phyloP scores from a whole-genome alignment of 345 rosid genomes.

The Brassica juncea region DNA sequence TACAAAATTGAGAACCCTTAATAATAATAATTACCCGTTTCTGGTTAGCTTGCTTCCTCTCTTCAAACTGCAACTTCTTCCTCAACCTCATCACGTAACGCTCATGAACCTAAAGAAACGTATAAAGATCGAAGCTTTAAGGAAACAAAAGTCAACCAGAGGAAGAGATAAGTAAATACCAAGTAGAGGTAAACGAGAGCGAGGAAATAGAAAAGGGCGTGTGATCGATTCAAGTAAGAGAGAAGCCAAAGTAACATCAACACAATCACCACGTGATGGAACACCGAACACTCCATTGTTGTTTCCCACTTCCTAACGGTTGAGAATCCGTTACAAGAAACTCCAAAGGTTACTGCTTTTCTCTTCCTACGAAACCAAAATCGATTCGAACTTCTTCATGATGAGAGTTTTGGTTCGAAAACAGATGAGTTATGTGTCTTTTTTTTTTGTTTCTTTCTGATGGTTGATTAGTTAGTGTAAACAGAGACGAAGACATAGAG shows the following conservation, averaged over 20 bases:
- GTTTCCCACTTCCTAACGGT: neutral
- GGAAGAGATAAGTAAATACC: slow-evolving; percentile 43
- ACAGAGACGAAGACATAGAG: too few species aligned
- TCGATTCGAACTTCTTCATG: neutral
- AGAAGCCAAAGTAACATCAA: slow-evolving; percentile 67
- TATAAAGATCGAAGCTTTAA: neutral
- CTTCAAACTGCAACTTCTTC: slow-evolving; percentile 68
- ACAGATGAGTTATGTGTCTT: neutral
- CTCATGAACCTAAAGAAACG: slow-evolving; percentile 65
- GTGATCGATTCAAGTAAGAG: slow-evolving; percentile 54
- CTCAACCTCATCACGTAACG: slow-evolving; percentile 59
- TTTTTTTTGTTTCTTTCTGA: neutral
- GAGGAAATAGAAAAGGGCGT: slow-evolving; percentile 54
- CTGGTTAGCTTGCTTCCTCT: slow-evolving; percentile 63
- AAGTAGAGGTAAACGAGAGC: slow-evolving; percentile 67
- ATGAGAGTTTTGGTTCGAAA: neutral
- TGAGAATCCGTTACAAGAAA: neutral
- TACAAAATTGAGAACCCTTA: neutral
- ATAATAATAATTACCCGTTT: slow-evolving; percentile 55
- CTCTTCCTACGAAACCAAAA: slow-evolving; percentile 14
- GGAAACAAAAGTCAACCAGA: neutral
- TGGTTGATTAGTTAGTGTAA: neutral
- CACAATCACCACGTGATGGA: slow-evolving; percentile 78
- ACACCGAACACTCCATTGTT: slow-evolving; percentile 52
- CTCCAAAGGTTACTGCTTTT: neutral